Percentiles rank a stretch among this genome's conserved stretches.
Evolutionary conservation across 495 filamentous ascomycete genomes (phyloP).

Genomic region (Apiosordaria backusii): DNA sequence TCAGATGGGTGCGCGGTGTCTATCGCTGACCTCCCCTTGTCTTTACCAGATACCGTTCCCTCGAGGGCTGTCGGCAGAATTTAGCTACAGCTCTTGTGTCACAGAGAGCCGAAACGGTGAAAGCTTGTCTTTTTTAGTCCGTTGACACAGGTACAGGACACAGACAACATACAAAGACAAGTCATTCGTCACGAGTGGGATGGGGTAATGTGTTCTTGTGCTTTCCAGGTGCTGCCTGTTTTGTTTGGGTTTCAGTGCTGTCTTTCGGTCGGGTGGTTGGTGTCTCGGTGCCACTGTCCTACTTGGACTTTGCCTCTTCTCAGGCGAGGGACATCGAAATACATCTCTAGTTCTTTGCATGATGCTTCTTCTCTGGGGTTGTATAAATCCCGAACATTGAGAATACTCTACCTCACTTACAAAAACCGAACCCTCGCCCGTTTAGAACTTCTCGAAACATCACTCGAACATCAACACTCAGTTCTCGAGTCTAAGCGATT

Average conservation of each 20-base stretch:
- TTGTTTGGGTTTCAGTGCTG: not conserved
- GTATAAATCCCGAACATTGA: no score
- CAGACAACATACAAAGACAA: not conserved
- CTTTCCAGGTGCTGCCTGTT: not conserved
- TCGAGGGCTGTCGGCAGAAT: not conserved
- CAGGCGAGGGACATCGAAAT: not conserved
- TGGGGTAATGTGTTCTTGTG: not conserved
- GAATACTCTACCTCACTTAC: no score
- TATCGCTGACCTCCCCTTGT: not conserved
- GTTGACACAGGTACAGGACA: not conserved
- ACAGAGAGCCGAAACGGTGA: not conserved
- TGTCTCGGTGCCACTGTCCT: not conserved
- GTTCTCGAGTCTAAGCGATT: not conserved
- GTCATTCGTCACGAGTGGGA: not conserved
- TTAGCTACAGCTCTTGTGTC: not conserved
- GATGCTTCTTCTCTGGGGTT: no score
- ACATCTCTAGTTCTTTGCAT: not conserved
- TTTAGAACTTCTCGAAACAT: no score
- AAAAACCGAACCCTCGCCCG: no score
- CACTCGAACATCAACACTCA: not conserved
- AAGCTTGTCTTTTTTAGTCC: not conserved
- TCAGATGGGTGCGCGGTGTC: not conserved
- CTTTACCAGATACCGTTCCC: not conserved
- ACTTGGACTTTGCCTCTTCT: not conserved
- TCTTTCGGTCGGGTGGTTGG: not conserved